Base-by-base conservation (phyloP, 78 protist species). In the Dictyostelium discoideum region DNA sequence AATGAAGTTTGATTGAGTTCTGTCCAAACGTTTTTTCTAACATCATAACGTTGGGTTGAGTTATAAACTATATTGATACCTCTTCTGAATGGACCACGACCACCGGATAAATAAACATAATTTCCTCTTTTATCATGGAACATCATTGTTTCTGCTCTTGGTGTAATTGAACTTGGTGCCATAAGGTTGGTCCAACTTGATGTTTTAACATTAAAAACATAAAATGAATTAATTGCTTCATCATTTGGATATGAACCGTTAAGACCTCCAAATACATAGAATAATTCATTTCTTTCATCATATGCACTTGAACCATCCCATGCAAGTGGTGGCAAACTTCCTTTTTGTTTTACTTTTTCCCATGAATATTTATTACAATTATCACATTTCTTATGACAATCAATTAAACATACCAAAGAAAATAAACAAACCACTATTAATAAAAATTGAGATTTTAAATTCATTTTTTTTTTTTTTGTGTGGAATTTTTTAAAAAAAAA, bases 201-300 rank as follows among this genome's bases (percentile, higher is more conserved):
- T 14, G 81, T 72, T 44, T 42, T 46, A 3, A 85, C 81, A 48
- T 85, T 24, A 10, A 85, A 73, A 26, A 85, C 82, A n/a, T 10
- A 65, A 2, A 85, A 85, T 3, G 9, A 24, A 44, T 39, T 22
- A 0, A 5, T 22, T 69, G 90, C 73, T 5, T 40, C 24, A 69
- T 85, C 90, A 44, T 32, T 26, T 46, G 90, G 90, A 2, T 72
- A 85, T 8, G 82, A n/a, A n/a, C 90, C 90, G 48, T 85, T 85
- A 2, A 85, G 44, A 46, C 90, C 90, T 22, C 90, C 90, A 73
- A 72, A 85, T 2, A 72, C 48, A 72, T 85, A 85, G 13, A 85
- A 85, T 42, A 72, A 7, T 13, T 72, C 80, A 10, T 44, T 39
- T 22, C 13, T 69, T 26, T 85, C 82, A 69, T 85, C 69, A 14